Conservation (phyloP, 768 basidiomycete species). For the Leucosporidium creatinivorum region DNA sequence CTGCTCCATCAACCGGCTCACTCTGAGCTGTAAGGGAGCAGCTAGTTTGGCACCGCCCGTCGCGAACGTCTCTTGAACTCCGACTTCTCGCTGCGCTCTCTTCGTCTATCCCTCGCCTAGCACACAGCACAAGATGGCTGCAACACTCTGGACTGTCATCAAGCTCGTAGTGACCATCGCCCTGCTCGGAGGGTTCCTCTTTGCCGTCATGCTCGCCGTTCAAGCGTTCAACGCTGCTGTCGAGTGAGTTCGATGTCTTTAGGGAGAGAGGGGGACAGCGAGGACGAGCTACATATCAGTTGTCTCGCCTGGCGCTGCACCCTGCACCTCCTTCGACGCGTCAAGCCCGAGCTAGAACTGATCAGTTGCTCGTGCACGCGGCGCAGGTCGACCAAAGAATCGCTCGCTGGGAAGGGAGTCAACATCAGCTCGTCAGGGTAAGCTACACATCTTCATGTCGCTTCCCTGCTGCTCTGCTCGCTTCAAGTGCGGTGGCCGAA, state of each 20-base stretch:
- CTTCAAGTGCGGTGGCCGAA: not conserved
- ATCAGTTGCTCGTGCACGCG: not conserved
- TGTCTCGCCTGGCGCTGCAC: no score
- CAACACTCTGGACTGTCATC: not conserved
- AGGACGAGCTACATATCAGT: no score
- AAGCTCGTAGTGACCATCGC: not conserved
- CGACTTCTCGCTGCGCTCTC: not conserved
- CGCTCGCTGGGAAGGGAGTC: not conserved
- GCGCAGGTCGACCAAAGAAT: not conserved
- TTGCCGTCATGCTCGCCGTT: not conserved
- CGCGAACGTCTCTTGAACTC: no score
- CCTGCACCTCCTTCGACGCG: not conserved
- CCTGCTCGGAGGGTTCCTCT: not conserved
- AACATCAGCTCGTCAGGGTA: not conserved
- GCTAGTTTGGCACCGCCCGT: no score
- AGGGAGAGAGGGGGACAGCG: no score
- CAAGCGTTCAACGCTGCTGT: not conserved
- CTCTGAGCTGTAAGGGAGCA: no score
- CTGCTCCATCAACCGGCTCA: no score
- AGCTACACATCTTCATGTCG: not conserved
- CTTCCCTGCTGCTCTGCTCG: not conserved
- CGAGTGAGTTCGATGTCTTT: slow-evolving; percentile 1
- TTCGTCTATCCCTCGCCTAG: not conserved
- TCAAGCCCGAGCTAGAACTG: not conserved
- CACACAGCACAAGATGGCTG: not conserved